These are phyloP conservation scores for Camellia japonica DNA, from an alignment of 148 eudicot genomes.

Conservation along the genomic window DNA sequence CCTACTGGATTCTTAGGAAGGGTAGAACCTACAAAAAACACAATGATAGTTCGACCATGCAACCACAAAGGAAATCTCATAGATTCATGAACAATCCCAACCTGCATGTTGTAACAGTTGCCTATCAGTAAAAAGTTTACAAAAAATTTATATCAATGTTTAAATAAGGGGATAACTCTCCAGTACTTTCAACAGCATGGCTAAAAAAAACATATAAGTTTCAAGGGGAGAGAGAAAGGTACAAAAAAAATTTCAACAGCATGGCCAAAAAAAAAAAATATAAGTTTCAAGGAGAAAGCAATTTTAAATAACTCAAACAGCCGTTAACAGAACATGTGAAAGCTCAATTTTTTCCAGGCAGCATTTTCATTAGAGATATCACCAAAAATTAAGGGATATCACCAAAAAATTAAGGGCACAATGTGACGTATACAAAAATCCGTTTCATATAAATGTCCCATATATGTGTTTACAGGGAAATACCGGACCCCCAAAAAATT, in stretches of 20 bases:
- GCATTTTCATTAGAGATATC: background rate
- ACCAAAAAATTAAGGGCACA: no score
- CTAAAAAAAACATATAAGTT: background rate
- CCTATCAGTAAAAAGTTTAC: slow-evolving; percentile 1
- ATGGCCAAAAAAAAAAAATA: background rate
- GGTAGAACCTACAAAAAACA: slow-evolving; percentile 70
- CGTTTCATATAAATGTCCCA: no score
- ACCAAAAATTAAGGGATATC: no score
- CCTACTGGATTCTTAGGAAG: slow-evolving; percentile 69
- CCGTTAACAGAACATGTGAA: background rate
- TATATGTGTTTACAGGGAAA: no score
- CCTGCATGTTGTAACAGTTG: slow-evolving; percentile 37
- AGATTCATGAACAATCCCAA: slow-evolving; percentile 66
- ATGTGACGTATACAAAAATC: no score
- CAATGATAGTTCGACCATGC: slow-evolving; percentile 79
- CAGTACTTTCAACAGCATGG: background rate
- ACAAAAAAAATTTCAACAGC: background rate
- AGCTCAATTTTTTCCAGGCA: background rate
- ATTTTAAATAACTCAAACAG: background rate
- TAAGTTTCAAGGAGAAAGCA: background rate
- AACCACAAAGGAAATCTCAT: slow-evolving; percentile 95
- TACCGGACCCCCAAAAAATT: background rate
- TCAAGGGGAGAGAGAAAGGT: background rate
- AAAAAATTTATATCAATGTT: background rate
- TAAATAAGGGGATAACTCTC: slow-evolving; percentile 5